phyloP scores from a whole-genome alignment of 768 basidiomycete genomes.

The Boletellus ananas region DNA sequence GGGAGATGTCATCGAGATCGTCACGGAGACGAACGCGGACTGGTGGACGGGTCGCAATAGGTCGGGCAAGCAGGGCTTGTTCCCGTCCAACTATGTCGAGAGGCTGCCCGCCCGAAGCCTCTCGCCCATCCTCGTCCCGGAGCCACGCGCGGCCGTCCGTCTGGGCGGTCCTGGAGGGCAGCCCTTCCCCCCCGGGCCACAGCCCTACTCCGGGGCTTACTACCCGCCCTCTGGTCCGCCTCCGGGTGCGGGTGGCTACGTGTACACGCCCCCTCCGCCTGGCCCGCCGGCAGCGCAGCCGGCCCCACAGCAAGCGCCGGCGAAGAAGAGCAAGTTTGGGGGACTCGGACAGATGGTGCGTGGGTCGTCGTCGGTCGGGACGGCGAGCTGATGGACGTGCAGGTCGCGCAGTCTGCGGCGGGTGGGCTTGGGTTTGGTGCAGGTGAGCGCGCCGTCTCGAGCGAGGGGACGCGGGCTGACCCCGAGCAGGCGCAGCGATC shows the following conservation, averaged over 20 bases:
- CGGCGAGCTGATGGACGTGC: not conserved
- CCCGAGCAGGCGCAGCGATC: constrained; percentile 39
- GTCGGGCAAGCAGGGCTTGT: constrained; percentile 64
- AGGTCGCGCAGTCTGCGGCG: constrained; percentile 34
- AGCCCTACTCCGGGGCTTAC: constrained; percentile 15
- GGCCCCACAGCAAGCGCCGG: constrained; percentile 27
- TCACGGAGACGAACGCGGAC: constrained; percentile 80
- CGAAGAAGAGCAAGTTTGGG: constrained; percentile 38
- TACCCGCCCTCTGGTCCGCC: constrained; percentile 12
- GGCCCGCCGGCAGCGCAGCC: constrained; percentile 37
- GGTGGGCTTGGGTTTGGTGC: constrained; percentile 49
- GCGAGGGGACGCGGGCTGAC: not conserved
- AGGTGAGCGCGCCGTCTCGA: constrained; percentile 24
- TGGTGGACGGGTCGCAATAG: constrained; percentile 81
- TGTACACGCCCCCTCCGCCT: constrained; percentile 24
- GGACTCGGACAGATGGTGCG: constrained; percentile 38
- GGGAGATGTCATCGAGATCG: constrained; percentile 77
- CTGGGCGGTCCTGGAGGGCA: constrained; percentile 9
- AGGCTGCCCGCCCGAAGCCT: constrained; percentile 35
- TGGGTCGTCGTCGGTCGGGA: not conserved
- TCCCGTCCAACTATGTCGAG: constrained; percentile 77
- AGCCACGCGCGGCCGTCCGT: constrained; percentile 16
- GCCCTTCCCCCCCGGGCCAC: constrained; percentile 21
- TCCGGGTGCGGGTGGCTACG: constrained; percentile 9
- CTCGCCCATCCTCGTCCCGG: constrained; percentile 23